phyloP scores from a whole-genome alignment of 1,139 yeast species.

The Saccharomycopsis crataegensis region DNA sequence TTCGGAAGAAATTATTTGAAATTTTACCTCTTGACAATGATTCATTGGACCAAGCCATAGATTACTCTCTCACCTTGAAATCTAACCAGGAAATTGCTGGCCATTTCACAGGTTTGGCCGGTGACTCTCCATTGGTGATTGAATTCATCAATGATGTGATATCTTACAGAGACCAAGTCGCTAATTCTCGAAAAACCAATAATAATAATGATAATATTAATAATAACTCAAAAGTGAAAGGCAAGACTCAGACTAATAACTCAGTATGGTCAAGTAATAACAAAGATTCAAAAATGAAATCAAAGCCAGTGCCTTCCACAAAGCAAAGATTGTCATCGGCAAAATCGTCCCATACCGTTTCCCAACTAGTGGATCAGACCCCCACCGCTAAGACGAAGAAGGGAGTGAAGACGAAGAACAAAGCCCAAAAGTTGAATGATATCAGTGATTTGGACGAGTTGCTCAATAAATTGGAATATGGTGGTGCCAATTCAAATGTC shows the following conservation, averaged over 20 bases:
- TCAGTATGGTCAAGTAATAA: background rate
- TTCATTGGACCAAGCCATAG: conserved; percentile 37
- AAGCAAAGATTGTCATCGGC: conserved; percentile 23
- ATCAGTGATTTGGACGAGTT: conserved; percentile 12
- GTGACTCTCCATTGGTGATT: conserved; percentile 42
- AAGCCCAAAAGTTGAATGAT: conserved; percentile 18
- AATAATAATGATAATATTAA: conserved; percentile 1
- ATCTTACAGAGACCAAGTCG: conserved; percentile 2
- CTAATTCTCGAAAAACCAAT: background rate
- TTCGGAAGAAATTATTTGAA: conserved; percentile 19
- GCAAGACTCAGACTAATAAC: background rate
- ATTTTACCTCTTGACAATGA: conserved; percentile 44
- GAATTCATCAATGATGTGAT: conserved; percentile 28
- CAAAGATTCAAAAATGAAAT: background rate
- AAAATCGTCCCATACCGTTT: conserved; percentile 19
- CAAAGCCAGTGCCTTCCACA: conserved; percentile 19
- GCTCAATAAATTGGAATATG: conserved; percentile 11
- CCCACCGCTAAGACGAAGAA: background rate
- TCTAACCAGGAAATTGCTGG: conserved; percentile 37
- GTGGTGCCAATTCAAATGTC: background rate
- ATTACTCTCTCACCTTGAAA: conserved; percentile 38
- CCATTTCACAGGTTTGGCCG: conserved; percentile 46
- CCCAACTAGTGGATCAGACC: conserved; percentile 31
- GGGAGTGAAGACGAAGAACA: conserved; percentile 23
- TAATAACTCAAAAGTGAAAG: background rate